phyloP scores from a whole-genome alignment of 2,329 filamentous ascomycete species.

The Aspergillus fumigatiaffinis region DNA sequence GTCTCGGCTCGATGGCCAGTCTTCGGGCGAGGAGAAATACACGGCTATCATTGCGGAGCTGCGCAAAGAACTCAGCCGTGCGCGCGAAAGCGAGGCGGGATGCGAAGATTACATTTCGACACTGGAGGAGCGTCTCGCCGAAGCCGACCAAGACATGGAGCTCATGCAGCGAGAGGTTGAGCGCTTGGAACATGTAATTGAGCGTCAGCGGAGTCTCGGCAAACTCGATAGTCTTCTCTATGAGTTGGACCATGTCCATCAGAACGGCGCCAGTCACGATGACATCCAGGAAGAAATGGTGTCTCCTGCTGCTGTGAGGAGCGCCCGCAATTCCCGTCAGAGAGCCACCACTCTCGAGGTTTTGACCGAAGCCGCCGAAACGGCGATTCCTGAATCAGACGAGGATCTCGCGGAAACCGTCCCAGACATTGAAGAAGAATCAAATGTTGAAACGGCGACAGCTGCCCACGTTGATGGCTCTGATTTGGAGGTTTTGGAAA shows the following conservation, averaged over 20 bases:
- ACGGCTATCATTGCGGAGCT: slow-evolving; percentile 79
- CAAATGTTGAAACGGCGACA: slow-evolving; percentile 14
- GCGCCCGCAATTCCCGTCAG: slow-evolving; percentile 23
- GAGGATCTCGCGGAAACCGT: slow-evolving; percentile 36
- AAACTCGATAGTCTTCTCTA: slow-evolving; percentile 90
- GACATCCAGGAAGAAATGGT: slow-evolving; percentile 14
- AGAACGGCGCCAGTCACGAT: slow-evolving; percentile 45
- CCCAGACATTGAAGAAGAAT: slow-evolving; percentile 25
- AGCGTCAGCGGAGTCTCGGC: slow-evolving; percentile 89
- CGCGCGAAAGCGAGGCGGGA: slow-evolving; percentile 83
- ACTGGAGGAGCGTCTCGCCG: slow-evolving; percentile 87
- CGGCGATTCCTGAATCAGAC: slow-evolving; percentile 44
- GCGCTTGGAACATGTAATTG: slow-evolving; percentile 87
- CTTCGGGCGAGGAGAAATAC: slow-evolving; percentile 89
- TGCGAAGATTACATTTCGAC: slow-evolving; percentile 98
- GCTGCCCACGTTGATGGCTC: slow-evolving; percentile 23
- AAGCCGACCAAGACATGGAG: slow-evolving; percentile 92
- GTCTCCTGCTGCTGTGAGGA: slow-evolving; percentile 10
- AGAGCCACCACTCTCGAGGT: slow-evolving; percentile 39
- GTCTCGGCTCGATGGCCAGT: slow-evolving; percentile 82
- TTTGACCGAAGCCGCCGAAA: slow-evolving; percentile 43
- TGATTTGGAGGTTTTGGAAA: slow-evolving; percentile 36
- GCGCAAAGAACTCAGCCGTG: slow-evolving; percentile 82
- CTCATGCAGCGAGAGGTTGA: slow-evolving; percentile 97
- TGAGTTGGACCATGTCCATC: slow-evolving; percentile 73